Evolutionary conservation across 768 basidiomycete species (phyloP), one percentile per base, ranked within the genome.

Genomic region (Boletus vinaceobasis): DNA sequence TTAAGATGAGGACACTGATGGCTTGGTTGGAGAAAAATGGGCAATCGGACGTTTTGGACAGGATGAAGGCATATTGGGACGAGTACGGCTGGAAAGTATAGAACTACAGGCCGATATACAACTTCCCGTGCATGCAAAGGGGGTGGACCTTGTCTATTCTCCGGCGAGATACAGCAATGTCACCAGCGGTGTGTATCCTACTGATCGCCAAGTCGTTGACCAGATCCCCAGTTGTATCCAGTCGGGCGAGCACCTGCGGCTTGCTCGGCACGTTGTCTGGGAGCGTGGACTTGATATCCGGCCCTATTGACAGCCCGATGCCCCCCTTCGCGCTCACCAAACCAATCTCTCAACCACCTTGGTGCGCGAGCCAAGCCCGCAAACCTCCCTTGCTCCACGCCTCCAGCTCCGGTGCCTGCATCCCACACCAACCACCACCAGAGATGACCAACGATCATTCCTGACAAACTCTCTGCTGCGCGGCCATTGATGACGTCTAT

Each of bases 1-100:
- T 97, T 57, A 86, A 80, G 67, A 88, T 98, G 85, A 73, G 81
- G 56, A 91, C 98, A 67, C 73, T 99, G 55, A 87, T 98, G 72
- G 66, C 69, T 4, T 98, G 92, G 86, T 73, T 98, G 59, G 80
- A 88, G 66, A 73, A 77, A n/a, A 81, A 84, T 53, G 88, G 84
- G 0, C 79, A 82, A 66, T 67, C 74, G 13, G 81, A 85, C 52
- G 81, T 90, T 61, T 69, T 94, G 43, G 76, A 73, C 50, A 75
- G 73, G 33, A 93, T 98, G 93, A 76, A 81, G 65, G 81, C 75
- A 42, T 98, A 99, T 68, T 55, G 66, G 61, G 52, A 69, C 15
- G 56, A 62, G 37, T 70, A 71, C 31, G 69, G 69, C 32, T 60
- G 68, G 60, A 61, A 60, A 55, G 66, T 42, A 29, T 68, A 63